Percentiles rank a stretch among this genome's conserved stretches.
Conservation (phyloP, 2,329 filamentous ascomycete genomes). For the Hypoxylon sp. region DNA sequence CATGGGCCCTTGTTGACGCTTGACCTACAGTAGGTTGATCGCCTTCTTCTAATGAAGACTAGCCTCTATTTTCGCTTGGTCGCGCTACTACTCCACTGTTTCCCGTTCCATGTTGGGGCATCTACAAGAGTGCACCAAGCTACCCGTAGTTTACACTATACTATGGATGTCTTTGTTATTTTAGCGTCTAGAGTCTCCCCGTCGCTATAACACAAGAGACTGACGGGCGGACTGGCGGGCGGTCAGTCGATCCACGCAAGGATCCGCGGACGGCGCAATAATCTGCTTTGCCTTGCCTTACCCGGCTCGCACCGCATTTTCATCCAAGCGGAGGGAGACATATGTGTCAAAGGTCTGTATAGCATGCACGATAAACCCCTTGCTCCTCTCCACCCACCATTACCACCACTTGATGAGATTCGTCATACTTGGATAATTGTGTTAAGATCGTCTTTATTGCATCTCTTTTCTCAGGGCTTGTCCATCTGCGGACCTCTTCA, state of each 20-base stretch:
- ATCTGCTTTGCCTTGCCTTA: constrained; percentile 22
- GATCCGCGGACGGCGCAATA: constrained; percentile 18
- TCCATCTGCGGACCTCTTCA: constrained; percentile 25
- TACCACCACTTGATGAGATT: constrained; percentile 26
- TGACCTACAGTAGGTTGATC: constrained; percentile 26
- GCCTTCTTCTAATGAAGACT: background rate
- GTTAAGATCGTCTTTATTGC: constrained; percentile 36
- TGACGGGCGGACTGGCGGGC: constrained; percentile 11
- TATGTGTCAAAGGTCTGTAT: constrained; percentile 26
- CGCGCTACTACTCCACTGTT: constrained; percentile 35
- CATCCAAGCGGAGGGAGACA: constrained; percentile 11
- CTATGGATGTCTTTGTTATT: constrained; percentile 10
- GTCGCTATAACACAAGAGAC: constrained; percentile 19
- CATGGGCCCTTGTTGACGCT: constrained; percentile 22
- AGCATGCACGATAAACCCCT: constrained; percentile 18
- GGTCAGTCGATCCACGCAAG: constrained; percentile 35
- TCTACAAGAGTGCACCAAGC: constrained; percentile 1
- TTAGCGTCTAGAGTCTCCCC: constrained; percentile 32
- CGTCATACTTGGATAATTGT: constrained; percentile 26
- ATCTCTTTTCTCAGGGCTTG: constrained; percentile 5
- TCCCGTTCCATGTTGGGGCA: constrained; percentile 34
- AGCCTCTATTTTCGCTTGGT: constrained; percentile 17
- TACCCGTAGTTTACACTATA: background rate
- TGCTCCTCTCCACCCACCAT: constrained; percentile 29
- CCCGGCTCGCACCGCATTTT: constrained; percentile 25